Evolutionary conservation across 345 rosid species (phyloP).

Genomic region (Acer yangbiense): DNA sequence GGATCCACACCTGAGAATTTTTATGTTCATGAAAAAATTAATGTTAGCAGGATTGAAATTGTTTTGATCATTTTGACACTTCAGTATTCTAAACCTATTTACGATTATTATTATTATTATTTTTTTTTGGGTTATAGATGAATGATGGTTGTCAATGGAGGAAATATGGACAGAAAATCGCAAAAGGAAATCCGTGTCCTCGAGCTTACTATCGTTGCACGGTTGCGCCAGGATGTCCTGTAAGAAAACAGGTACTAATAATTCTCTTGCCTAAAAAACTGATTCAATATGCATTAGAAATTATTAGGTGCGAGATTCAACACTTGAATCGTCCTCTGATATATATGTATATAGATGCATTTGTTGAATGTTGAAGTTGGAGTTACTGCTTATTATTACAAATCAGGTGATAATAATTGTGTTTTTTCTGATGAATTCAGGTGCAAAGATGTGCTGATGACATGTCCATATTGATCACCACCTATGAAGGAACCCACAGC

Average conservation of each 20-base stretch:
- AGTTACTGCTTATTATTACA: too few relatives aligned
- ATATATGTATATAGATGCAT: too few relatives aligned
- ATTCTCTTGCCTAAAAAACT: neutral
- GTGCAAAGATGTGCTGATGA: slow-evolving; percentile 81
- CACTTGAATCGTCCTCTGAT: too few relatives aligned
- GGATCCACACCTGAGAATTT: too few relatives aligned
- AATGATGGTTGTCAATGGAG: slow-evolving; percentile 98
- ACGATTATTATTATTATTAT: too few relatives aligned
- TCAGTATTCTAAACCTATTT: neutral
- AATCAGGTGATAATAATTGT: neutral
- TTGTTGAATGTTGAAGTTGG: too few relatives aligned
- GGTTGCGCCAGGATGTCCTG: slow-evolving; percentile 76
- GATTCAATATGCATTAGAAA: neutral
- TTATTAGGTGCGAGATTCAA: too few relatives aligned
- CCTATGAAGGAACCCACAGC: slow-evolving; percentile 80
- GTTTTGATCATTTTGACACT: neutral
- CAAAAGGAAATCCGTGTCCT: slow-evolving; percentile 93
- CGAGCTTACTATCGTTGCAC: slow-evolving; percentile 94
- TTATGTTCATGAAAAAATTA: too few relatives aligned
- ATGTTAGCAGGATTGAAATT: neutral
- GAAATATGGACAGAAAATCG: slow-evolving; percentile 89
- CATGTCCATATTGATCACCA: slow-evolving; percentile 72
- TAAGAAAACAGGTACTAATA: slow-evolving; percentile 75
- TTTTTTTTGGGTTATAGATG: slow-evolving; percentile 55
- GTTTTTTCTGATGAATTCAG: slow-evolving; percentile 28